These are phyloP conservation scores for Trichoderma simmonsii DNA, from an alignment of 2,329 filamentous ascomycete species.

Conservation along the genomic window DNA sequence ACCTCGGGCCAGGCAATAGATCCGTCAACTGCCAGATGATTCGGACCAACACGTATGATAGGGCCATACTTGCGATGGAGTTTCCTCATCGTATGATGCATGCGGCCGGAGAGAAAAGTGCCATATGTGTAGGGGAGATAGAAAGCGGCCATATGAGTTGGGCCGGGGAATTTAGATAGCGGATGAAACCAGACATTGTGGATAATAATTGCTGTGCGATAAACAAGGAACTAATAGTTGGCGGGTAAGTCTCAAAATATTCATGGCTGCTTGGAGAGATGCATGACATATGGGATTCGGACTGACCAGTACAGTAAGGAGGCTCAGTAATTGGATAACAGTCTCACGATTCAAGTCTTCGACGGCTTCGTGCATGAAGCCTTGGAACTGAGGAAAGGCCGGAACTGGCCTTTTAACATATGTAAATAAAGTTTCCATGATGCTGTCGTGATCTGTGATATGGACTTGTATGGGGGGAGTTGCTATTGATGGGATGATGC, in stretches of 20 bases:
- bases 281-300: too few species aligned
- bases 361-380: not conserved
- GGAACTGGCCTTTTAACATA: not conserved
- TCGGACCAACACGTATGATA: constrained; percentile 42
- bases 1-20: constrained; percentile 35
- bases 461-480: not conserved
- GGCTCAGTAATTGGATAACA: not conserved
- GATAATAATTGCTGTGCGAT: constrained; percentile 13
- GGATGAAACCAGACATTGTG: constrained; percentile 32
- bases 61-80: constrained; percentile 31
- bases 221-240: not conserved
- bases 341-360: not conserved
- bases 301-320: not conserved
- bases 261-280: not conserved
- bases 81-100: constrained; percentile 21
- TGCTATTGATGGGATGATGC: not conserved
- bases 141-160: constrained; percentile 24
- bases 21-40: constrained; percentile 37
- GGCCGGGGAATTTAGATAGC: constrained; percentile 31
- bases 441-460: not conserved
- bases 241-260: not conserved
- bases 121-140: constrained; percentile 23
- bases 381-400: not conserved
- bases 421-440: not conserved
- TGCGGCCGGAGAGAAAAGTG: constrained; percentile 22